Evolutionary conservation across 2,329 filamentous ascomycete genomes (phyloP), one percentile per base, ranked within the genome.

Genomic region (Hypomyces perniciosus): DNA sequence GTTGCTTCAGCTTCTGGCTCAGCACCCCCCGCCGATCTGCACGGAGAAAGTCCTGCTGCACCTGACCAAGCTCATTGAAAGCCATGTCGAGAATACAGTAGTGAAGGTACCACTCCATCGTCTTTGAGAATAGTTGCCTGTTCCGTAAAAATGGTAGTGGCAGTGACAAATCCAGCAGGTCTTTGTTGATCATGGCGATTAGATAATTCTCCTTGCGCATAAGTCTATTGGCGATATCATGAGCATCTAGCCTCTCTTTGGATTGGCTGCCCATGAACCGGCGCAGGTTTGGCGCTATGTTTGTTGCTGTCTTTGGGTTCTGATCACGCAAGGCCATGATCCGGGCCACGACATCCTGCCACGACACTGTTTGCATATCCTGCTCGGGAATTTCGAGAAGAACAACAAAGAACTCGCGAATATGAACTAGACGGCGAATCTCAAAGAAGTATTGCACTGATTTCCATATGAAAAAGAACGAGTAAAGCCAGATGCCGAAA

Each of bases 191-290:
- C 61, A 99, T 77, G 4, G 93, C 93, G 61, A 99, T 96, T 56
- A 96, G 80, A 61, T 96, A 99, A 63, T 99, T 99, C 56, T 96
- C 92, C 63, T 89, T 87, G 53, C 93, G 85, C 93, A 99, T 97
- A 42, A 99, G 72, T 31, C 93, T 83, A 64, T 97, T 99, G 6
- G 93, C 93, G 65, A 99, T 97, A 63, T 96, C 93, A 61, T 96
- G 90, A 8, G 93, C 93, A 68, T 96, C 93, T 59, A 99, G 84
- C 55, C 92, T 81, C 69, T 97, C 90, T 66, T 96, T 95, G 26
- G 90, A 95, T 64, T 95, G 90, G 52, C 84, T 90, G 42, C 88
- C 87, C 56, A 92, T 77, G 58, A 74, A 83, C n/a, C 69, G 72
- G 3, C 78, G 74, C 52, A 80, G 70, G 5, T 68, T 70, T 4